Conservation (phyloP, 257 asterid species). For the Solanum tarijense region DNA sequence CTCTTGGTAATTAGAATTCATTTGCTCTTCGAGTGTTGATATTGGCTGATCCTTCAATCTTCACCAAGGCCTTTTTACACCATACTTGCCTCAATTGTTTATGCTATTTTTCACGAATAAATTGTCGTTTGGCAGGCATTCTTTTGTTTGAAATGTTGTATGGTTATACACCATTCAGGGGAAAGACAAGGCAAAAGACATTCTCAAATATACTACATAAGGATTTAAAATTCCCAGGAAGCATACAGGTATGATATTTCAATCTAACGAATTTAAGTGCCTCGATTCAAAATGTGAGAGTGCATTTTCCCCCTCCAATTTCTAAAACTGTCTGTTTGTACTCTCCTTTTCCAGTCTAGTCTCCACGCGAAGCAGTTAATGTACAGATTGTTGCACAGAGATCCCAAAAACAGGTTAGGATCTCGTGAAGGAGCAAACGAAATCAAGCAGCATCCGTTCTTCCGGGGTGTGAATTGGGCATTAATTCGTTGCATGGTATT, state of each 20-base stretch:
- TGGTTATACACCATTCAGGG: slow-evolving; percentile 94
- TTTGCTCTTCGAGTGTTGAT: background rate
- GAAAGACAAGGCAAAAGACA: slow-evolving; percentile 97
- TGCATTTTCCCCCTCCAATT: background rate
- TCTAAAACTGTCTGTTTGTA: background rate
- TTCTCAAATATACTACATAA: slow-evolving; percentile 79
- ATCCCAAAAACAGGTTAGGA: slow-evolving; percentile 88
- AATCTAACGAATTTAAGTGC: background rate
- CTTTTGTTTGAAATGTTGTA: slow-evolving; percentile 88
- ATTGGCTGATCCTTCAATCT: background rate
- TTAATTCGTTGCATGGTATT: slow-evolving; percentile 86
- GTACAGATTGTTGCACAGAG: slow-evolving; percentile 80
- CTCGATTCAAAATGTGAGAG: background rate
- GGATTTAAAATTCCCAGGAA: slow-evolving; percentile 81
- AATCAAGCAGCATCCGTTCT: slow-evolving; percentile 82
- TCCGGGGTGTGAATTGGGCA: slow-evolving; percentile 90
- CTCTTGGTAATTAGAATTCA: slow-evolving; percentile 58
- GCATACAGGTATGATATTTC: slow-evolving; percentile 47
- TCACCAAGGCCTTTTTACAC: background rate
- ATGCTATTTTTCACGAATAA: background rate
- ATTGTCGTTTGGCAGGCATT: slow-evolving; percentile 44
- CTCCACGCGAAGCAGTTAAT: slow-evolving; percentile 83
- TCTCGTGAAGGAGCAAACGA: slow-evolving; percentile 89
- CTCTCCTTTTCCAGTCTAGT: slow-evolving; percentile 48
- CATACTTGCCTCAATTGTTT: background rate